These are phyloP conservation scores for Condylostoma magnum DNA, from an alignment of 169 alveolate species.

Conservation along the genomic window DNA sequence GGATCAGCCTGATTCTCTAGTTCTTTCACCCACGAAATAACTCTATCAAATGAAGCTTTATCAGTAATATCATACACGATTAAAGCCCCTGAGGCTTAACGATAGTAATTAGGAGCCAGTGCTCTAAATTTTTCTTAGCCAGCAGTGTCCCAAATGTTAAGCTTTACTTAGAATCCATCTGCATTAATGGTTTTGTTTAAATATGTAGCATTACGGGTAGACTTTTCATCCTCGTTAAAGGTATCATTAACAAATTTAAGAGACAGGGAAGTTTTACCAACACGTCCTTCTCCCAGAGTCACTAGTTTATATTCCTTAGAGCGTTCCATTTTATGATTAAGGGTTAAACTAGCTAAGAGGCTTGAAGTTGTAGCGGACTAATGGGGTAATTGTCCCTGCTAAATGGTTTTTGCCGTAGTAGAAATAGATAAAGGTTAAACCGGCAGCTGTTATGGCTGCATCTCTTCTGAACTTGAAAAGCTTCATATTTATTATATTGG, in stretches of 20 bases:
- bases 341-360: too few species aligned
- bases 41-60: constrained; percentile 68
- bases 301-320: constrained; percentile 24
- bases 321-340: neutral
- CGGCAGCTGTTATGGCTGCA: too few species aligned
- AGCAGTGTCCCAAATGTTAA: constrained; percentile 91
- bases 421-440: too few species aligned
- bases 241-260: constrained; percentile 51
- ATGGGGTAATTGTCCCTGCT: too few species aligned
- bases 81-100: constrained; percentile 88
- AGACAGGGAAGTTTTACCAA: constrained; percentile 74
- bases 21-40: constrained; percentile 61
- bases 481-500: too few species aligned
- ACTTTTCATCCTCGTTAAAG: constrained; percentile 55
- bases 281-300: constrained; percentile 57
- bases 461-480: too few species aligned
- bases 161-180: constrained; percentile 63
- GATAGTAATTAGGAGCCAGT: constrained; percentile 81
- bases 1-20: neutral
- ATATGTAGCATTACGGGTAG: constrained; percentile 61
- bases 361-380: too few species aligned
- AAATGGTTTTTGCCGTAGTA: too few species aligned
- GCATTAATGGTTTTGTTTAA: constrained; percentile 47
- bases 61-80: constrained; percentile 82
- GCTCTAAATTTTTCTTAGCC: constrained; percentile 89